Evolutionary conservation across 2,329 filamentous ascomycete species (phyloP), one percentile per base, ranked within the genome.

Genomic region (Westerdykella sp.): DNA sequence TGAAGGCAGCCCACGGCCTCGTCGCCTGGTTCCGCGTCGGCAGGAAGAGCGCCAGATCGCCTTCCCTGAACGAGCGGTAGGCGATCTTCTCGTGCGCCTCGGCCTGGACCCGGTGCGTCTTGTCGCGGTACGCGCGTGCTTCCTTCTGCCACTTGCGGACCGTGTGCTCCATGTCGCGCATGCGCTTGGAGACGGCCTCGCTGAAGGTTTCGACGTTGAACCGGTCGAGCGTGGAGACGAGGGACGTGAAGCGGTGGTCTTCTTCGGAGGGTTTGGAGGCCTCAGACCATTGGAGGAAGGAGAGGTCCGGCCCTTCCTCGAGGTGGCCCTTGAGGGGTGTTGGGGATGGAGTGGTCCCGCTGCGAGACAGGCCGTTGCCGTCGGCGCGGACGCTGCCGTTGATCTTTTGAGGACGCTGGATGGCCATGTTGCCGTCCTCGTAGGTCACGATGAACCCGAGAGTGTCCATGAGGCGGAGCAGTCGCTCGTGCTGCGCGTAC

Each of bases 1-100:
- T 98, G 76, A 98, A 98, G 1, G 93, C 93, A 5, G 93, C 93
- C 93, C 93, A 98, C 1, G 93, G 91, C 13, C 91, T 85, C 4
- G 89, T 93, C 31, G 86, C 87, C 68, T 97, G 90, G 62, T 96
- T 97, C 30, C 91, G 79, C 0, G 93, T 98, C 0, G 93, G 93
- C 34, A 98, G 71, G 71, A 98, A 98, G 2, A 98, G 70, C 11
- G 91, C 93, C 12, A 98, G 76, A 60, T 98, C 93, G 6, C 93
- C 91, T 66, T 96, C 90, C 62, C 96, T 97, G 73, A 98, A 98
- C 40, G 91, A 84, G 47, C 85, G 84, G 64, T 93, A 96, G 2
- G 93, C 90, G 60, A 98, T 96, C 73, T 97, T 97, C 54, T 95
- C 87, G 56, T 95, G 87, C 0, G 87, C 83, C 59, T 97, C 93